Base-by-base conservation (phyloP, 352 stramenopile species). In the Pythium aristosporum region DNA sequence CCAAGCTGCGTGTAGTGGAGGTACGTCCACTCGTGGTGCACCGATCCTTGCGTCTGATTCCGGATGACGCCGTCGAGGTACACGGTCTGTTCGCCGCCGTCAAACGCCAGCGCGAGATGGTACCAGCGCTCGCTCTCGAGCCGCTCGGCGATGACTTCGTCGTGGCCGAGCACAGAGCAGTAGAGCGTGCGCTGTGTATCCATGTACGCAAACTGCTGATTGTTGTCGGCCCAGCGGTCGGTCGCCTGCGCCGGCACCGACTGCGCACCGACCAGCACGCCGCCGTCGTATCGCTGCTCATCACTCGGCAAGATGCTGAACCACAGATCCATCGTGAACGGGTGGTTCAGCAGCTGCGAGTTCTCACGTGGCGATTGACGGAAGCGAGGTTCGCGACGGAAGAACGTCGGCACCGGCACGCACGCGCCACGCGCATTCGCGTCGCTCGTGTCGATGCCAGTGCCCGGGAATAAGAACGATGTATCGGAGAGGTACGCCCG, bases 1-100 rank as follows among this genome's bases (percentile, higher is more conserved):
- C 82, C 82, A 32, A 91, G 57, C 41, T 82, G 85, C 15, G 76
- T 72, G 57, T 88, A 71, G 15, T 69, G 66, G 5, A 91, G 46
- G 30, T 77, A 79, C 1, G 47, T 39, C 80, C 82, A 89, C 51
- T 65, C 64, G 57, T 65, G 51, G 42, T 66, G 37, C 15, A 66
- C 25, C 2, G 61, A 68, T 1, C 61, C 61, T 1, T 23, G 42
- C 20, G 61, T 68, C 34, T 58, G 61, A 30, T 30, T 20, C 2
- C 8, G 18, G 2, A 68, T 7, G 2, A 18, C 10, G 10, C 61
- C 61, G 36, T 68, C 41, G 13, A 67, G 53, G 15, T 61, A 67
- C 51, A 67, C 61, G 2, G 42, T 50, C 52, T 67, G 61, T 25
- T 67, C 61, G 13, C 61, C 52, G 30, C 51, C 61, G 25, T 67